These are phyloP conservation scores for Vanderwaltozyma tropicalis DNA, from an alignment of 805 yeast genomes.

Conservation along the genomic window DNA sequence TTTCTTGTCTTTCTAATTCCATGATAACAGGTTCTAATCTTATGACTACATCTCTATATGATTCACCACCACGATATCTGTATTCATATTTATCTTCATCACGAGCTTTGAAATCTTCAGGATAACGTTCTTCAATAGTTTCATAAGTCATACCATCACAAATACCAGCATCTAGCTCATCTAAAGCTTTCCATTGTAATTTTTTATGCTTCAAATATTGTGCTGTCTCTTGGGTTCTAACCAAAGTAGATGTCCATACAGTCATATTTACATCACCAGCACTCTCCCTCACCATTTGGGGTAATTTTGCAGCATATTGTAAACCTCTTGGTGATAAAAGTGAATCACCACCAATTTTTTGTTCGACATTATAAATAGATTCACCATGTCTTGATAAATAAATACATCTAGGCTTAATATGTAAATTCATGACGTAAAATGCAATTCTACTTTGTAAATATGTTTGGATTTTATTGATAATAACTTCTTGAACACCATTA, in stretches of 20 bases:
- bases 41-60: slow-evolving; percentile 89
- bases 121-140: slow-evolving; percentile 73
- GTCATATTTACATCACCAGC: slow-evolving; percentile 60
- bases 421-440: slow-evolving; percentile 91
- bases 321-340: slow-evolving; percentile 74
- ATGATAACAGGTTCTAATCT: slow-evolving; percentile 94
- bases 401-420: slow-evolving; percentile 81
- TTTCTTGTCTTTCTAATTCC: slow-evolving; percentile 97
- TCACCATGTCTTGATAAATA: slow-evolving; percentile 97
- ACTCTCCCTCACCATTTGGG: slow-evolving; percentile 53
- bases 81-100: slow-evolving; percentile 94
- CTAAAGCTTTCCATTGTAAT: slow-evolving; percentile 91
- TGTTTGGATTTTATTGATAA: slow-evolving; percentile 77
- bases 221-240: slow-evolving; percentile 89
- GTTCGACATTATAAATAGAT: slow-evolving; percentile 81
- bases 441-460: slow-evolving; percentile 88
- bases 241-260: slow-evolving; percentile 91
- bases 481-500: slow-evolving; percentile 80
- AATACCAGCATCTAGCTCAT: slow-evolving; percentile 94
- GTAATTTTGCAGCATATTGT: slow-evolving; percentile 72
- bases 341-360: slow-evolving; percentile 94
- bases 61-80: slow-evolving; percentile 94
- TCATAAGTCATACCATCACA: slow-evolving; percentile 97
- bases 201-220: slow-evolving; percentile 69
- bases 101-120: slow-evolving; percentile 91